phyloP scores from a whole-genome alignment of 352 stramenopile genomes.

The Globisporangium rhizosaccharum region DNA sequence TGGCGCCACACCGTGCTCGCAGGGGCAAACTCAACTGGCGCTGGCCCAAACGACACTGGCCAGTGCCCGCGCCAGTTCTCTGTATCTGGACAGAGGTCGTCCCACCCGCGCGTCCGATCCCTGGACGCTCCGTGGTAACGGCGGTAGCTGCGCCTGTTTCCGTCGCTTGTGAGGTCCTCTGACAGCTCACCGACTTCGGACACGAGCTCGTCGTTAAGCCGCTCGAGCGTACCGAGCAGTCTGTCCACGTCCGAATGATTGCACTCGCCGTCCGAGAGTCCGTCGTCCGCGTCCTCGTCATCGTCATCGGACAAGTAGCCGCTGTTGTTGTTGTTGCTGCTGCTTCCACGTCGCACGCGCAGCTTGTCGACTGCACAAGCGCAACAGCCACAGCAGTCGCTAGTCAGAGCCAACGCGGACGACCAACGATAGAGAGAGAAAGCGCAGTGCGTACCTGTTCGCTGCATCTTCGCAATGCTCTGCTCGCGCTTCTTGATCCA shows the following conservation, averaged over 20 bases:
- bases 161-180: conserved; percentile 6
- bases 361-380: conserved; percentile 8
- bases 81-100: conserved; percentile 1
- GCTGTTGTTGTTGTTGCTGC: conserved; percentile 8
- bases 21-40: background rate
- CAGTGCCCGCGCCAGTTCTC: conserved; percentile 2
- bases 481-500: conserved; percentile 46
- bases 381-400: background rate
- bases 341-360: conserved; percentile 2
- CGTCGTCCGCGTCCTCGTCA: background rate
- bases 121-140: background rate
- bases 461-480: conserved; percentile 38
- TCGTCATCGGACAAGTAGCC: conserved; percentile 7
- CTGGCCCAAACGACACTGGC: conserved; percentile 5
- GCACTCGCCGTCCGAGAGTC: conserved; percentile 8
- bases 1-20: conserved; percentile 6
- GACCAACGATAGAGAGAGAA: background rate
- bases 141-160: background rate
- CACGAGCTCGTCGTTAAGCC: conserved; percentile 20
- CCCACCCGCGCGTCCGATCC: conserved; percentile 9
- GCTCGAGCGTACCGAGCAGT: conserved; percentile 17
- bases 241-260: conserved; percentile 14
- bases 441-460: conserved; percentile 12
- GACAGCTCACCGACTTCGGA: conserved; percentile 20
- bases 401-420: background rate